A percentile compares a stretch with the other conserved stretches of the same genome.
Conservation (phyloP, 148 eudicot species). For the Rhododendron henanense region DNA sequence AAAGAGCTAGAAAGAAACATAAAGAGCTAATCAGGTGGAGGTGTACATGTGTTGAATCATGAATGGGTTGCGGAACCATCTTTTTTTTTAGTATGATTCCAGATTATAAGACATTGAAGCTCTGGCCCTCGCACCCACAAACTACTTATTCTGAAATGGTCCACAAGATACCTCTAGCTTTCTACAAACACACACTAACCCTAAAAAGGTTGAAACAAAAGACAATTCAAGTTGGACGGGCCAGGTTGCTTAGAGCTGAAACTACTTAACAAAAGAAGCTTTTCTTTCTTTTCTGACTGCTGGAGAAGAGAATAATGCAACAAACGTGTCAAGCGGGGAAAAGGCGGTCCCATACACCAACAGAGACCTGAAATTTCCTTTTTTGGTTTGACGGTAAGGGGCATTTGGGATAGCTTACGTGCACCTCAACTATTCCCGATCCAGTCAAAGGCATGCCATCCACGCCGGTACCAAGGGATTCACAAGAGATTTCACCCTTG, state of each 20-base stretch:
- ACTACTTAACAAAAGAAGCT: background rate
- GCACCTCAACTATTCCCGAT: background rate
- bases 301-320: constrained; percentile 3
- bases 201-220: constrained; percentile 3
- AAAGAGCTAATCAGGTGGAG: constrained; percentile 1
- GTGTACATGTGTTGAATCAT: too few relatives aligned
- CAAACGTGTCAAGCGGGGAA: constrained; percentile 9
- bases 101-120: background rate
- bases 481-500: background rate
- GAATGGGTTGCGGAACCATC: background rate
- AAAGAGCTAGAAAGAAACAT: background rate
- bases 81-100: background rate
- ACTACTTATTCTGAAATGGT: constrained; percentile 12
- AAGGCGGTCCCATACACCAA: constrained; percentile 5
- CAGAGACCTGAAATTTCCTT: background rate
- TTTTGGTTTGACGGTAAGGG: too few relatives aligned
- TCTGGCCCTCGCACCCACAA: constrained; percentile 11
- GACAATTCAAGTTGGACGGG: background rate
- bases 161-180: background rate
- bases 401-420: too few relatives aligned
- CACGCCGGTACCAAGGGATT: background rate
- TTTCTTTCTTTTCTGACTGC: background rate
- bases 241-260: background rate
- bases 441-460: background rate
- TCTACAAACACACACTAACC: background rate